phyloP scores from a whole-genome alignment of 2,329 filamentous ascomycete species.

The Alternaria brassicae region DNA sequence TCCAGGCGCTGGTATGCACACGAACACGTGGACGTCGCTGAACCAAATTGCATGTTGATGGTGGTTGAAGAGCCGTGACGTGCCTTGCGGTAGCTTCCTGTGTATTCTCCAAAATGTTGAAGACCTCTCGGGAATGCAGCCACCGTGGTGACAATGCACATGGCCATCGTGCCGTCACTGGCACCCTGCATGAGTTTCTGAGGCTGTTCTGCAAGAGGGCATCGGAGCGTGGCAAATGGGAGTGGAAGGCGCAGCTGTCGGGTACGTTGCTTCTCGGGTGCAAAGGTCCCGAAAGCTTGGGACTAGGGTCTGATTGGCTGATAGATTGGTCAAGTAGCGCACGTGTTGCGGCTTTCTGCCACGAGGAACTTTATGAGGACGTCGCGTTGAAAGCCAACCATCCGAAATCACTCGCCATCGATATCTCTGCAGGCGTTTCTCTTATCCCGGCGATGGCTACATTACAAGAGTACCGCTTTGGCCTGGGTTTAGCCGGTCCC shows the following conservation, averaged over 20 bases:
- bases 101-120: neutral
- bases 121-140: neutral
- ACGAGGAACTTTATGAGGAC: constrained; percentile 2
- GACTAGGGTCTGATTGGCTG: constrained; percentile 10
- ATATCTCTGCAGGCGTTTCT: constrained; percentile 1
- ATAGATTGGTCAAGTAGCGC: neutral
- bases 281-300: constrained; percentile 5
- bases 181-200: constrained; percentile 6
- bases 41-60: neutral
- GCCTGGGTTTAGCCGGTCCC: constrained; percentile 12
- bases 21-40: neutral
- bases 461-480: constrained; percentile 1
- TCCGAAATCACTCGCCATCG: neutral
- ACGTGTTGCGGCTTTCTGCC: constrained; percentile 2
- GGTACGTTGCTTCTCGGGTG: constrained; percentile 11
- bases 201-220: neutral
- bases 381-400: neutral
- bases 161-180: constrained; percentile 1
- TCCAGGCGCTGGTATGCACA: neutral
- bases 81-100: neutral
- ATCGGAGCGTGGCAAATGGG: neutral
- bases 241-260: neutral
- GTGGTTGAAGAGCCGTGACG: no score
- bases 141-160: constrained; percentile 8
- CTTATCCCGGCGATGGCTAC: neutral